phyloP scores from a whole-genome alignment of 305 asterid genomes.

The Petunia hybrid region DNA sequence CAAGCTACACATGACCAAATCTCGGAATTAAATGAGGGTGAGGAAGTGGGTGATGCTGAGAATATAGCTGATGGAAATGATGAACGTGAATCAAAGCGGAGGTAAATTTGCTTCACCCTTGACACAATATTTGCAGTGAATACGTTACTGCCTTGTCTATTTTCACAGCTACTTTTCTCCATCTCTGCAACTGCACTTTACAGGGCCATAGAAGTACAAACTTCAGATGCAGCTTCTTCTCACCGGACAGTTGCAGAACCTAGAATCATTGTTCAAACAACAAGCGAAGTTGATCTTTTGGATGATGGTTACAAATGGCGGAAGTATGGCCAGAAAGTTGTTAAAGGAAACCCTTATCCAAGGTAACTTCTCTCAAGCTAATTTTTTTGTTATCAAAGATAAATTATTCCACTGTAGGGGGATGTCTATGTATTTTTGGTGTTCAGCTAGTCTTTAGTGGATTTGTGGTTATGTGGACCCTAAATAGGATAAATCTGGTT shows the following conservation, averaged over 20 bases:
- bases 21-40: conserved; percentile 77
- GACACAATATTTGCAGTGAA: not conserved
- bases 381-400: not conserved
- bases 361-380: conserved; percentile 46
- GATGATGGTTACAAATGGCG: conserved; percentile 96
- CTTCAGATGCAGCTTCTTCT: conserved; percentile 58
- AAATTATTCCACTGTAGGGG: not conserved
- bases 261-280: conserved; percentile 82
- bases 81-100: conserved; percentile 78
- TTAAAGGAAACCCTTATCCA: conserved; percentile 89
- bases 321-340: conserved; percentile 92
- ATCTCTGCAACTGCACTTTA: not conserved
- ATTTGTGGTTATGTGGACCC: not conserved
- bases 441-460: not conserved
- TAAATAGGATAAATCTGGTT: not conserved
- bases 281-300: conserved; percentile 85
- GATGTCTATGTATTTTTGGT: not conserved
- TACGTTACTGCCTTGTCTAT: not conserved
- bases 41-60: conserved; percentile 62
- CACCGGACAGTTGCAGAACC: conserved; percentile 83
- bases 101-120: conserved; percentile 45
- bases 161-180: not conserved
- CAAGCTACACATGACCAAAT: conserved; percentile 65
- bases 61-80: conserved; percentile 57
- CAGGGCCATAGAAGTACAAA: conserved; percentile 63